Conservation (phyloP, 768 basidiomycete species). For the Suillus subalutaceus region DNA sequence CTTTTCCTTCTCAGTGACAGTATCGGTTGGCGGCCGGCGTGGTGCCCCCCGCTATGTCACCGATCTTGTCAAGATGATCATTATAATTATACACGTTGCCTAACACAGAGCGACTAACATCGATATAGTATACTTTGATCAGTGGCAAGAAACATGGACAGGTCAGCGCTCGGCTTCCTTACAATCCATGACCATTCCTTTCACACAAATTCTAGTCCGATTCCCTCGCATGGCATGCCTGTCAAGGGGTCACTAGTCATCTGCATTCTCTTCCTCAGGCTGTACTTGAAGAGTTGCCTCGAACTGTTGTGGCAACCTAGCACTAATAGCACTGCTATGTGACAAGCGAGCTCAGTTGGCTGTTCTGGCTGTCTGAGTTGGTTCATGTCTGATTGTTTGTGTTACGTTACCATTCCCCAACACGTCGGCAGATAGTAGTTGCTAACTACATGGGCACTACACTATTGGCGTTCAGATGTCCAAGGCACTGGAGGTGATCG, state of each 20-base stretch:
- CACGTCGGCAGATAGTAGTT: neutral
- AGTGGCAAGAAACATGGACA: neutral
- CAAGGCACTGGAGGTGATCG: neutral
- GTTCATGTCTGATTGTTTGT: neutral
- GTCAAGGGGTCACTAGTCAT: neutral
- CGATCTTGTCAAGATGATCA: neutral
- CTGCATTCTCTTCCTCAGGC: neutral
- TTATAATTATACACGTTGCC: neutral
- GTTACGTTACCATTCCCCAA: neutral
- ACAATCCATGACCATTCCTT: neutral
- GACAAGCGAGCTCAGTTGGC: neutral
- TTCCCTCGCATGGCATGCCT: neutral
- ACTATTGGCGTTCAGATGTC: neutral
- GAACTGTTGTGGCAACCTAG: neutral
- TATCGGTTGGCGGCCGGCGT: neutral
- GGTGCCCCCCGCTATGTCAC: neutral
- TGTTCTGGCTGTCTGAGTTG: neutral
- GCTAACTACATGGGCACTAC: neutral
- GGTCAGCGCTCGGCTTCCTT: neutral
- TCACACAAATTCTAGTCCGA: neutral
- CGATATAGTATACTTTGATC: neutral
- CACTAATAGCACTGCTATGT: neutral
- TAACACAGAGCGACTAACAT: neutral
- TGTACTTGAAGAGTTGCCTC: neutral
- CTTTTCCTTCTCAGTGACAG: neutral